Percentiles rank a stretch among this genome's conserved stretches.
phyloP scores from a whole-genome alignment of 2,329 filamentous ascomycete species.

The Coniochaeta sp. region DNA sequence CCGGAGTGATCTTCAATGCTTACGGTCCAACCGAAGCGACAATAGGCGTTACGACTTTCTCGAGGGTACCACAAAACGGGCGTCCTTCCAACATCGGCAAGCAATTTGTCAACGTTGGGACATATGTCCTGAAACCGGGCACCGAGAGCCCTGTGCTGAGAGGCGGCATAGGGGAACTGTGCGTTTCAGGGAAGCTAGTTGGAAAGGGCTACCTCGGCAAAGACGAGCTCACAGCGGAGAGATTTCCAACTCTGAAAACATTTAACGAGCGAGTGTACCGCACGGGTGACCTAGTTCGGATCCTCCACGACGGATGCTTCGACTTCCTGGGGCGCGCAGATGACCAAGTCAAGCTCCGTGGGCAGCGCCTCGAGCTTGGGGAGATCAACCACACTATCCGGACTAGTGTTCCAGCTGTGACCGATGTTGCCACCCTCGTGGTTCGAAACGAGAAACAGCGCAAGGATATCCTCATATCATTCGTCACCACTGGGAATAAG shows the following conservation, averaged over 20 bases:
- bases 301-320: slow-evolving; percentile 74
- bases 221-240: slow-evolving; percentile 66
- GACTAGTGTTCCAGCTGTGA: slow-evolving; percentile 45
- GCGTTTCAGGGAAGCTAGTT: slow-evolving; percentile 78
- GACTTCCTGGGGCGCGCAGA: slow-evolving; percentile 84
- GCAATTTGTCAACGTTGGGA: slow-evolving; percentile 82
- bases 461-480: slow-evolving; percentile 80
- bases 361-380: slow-evolving; percentile 80
- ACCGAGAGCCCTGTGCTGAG: slow-evolving; percentile 66
- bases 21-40: slow-evolving; percentile 91
- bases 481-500: slow-evolving; percentile 35
- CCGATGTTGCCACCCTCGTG: slow-evolving; percentile 72
- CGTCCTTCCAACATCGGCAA: slow-evolving; percentile 82
- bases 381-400: slow-evolving; percentile 86
- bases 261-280: slow-evolving; percentile 66
- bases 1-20: slow-evolving; percentile 81
- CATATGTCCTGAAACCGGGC: slow-evolving; percentile 66
- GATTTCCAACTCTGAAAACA: slow-evolving; percentile 59
- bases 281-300: slow-evolving; percentile 80
- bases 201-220: slow-evolving; percentile 85
- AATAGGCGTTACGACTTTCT: slow-evolving; percentile 86
- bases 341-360: slow-evolving; percentile 86
- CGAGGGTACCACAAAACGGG: slow-evolving; percentile 69
- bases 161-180: slow-evolving; percentile 81
- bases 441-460: slow-evolving; percentile 61